Evolutionary conservation across 768 basidiomycete genomes (phyloP).

Genomic region (Kwoniella heveanensis): DNA sequence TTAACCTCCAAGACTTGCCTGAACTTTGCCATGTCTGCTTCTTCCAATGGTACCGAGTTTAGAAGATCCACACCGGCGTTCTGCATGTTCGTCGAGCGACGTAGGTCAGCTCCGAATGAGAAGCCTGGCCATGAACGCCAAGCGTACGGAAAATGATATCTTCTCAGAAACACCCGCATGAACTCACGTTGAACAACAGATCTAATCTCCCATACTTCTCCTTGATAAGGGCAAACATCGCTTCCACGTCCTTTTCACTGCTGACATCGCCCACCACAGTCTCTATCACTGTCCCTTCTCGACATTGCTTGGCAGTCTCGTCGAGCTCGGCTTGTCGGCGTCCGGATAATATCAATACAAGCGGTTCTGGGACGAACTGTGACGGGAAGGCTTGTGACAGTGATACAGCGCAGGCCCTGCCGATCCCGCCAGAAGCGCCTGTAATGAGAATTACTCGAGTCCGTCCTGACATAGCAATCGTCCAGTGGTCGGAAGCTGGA

Average conservation of each 20-base stretch:
- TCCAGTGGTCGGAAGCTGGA: too few species aligned
- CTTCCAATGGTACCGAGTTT: slow-evolving; percentile 56
- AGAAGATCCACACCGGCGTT: slow-evolving; percentile 7
- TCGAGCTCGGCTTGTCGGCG: slow-evolving; percentile 64
- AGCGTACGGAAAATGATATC: too few species aligned
- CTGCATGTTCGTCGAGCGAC: too few species aligned
- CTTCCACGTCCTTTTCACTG: slow-evolving; percentile 65
- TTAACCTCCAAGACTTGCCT: slow-evolving; percentile 67
- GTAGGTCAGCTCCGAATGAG: too few species aligned
- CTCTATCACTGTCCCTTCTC: slow-evolving; percentile 54
- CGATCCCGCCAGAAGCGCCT: slow-evolving; percentile 83
- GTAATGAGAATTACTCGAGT: slow-evolving; percentile 72
- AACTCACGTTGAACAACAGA: slow-evolving; percentile 75
- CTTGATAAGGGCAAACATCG: slow-evolving; percentile 64
- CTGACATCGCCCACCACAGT: slow-evolving; percentile 68
- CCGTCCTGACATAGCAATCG: too few species aligned
- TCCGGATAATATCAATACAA: slow-evolving; percentile 63
- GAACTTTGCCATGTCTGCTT: slow-evolving; percentile 61
- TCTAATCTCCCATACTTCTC: slow-evolving; percentile 67
- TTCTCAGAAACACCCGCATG: too few species aligned
- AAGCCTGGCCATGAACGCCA: too few species aligned
- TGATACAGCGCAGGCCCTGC: slow-evolving; percentile 67
- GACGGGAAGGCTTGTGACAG: slow-evolving; percentile 71
- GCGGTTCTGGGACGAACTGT: neutral
- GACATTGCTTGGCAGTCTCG: slow-evolving; percentile 63